Conservation (phyloP, 2,329 filamentous ascomycete species). For the Aspergillus fischeri region DNA sequence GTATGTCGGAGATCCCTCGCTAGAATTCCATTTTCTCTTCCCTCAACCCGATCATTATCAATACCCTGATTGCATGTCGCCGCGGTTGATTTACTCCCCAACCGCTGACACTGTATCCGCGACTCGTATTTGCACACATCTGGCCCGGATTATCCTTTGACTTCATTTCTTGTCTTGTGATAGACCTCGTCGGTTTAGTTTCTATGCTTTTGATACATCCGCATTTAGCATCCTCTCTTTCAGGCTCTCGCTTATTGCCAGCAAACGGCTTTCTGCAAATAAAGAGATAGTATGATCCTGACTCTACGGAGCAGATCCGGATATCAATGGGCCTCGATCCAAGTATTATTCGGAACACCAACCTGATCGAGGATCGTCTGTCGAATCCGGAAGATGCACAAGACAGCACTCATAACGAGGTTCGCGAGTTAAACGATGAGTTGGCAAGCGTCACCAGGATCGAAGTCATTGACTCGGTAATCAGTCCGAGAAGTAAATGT, state of each 20-base stretch:
- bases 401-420: no score
- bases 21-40: not conserved
- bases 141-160: not conserved
- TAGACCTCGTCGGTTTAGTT: no score
- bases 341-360: no score
- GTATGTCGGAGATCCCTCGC: not conserved
- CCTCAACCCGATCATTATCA: not conserved
- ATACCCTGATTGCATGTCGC: not conserved
- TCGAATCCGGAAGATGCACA: no score
- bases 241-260: not conserved
- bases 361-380: no score
- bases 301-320: no score
- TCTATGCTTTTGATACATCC: not conserved
- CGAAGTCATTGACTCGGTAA: constrained; percentile 25
- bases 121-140: not conserved
- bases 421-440: no score
- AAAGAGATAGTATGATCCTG: not conserved
- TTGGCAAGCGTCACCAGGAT: constrained; percentile 18
- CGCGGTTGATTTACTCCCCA: not conserved
- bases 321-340: no score
- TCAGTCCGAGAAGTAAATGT: constrained; percentile 28
- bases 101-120: not conserved
- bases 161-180: no score
- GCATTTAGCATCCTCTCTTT: not conserved
- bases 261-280: not conserved